These are phyloP conservation scores for Cerioporus squamosus DNA, from an alignment of 1,284 basidiomycete genomes.

Conservation along the genomic window DNA sequence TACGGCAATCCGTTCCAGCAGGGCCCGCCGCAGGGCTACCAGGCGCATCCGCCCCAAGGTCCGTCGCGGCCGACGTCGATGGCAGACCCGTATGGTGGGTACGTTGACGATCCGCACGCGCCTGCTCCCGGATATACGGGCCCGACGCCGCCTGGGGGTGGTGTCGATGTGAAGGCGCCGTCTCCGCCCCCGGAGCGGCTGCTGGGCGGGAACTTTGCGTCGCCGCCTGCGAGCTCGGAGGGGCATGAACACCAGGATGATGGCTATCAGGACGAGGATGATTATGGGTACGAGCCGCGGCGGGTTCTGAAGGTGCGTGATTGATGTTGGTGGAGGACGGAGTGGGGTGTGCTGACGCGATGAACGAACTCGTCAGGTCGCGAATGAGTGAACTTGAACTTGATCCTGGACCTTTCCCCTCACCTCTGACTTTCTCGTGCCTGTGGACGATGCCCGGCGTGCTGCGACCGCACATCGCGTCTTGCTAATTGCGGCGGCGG, in stretches of 20 bases:
- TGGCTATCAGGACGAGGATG: conserved; percentile 42
- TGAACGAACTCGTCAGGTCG: no score
- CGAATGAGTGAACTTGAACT: conserved; percentile 19
- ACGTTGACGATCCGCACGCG: conserved; percentile 16
- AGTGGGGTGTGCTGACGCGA: no score
- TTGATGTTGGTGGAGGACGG: no score
- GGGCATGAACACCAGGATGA: conserved; percentile 33
- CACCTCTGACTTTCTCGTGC: not conserved
- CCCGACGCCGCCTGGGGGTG: conserved; percentile 6
- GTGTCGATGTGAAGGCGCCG: conserved; percentile 15
- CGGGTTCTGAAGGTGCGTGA: conserved; percentile 51
- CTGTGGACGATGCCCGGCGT: conserved; percentile 8
- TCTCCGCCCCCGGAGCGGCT: conserved; percentile 16
- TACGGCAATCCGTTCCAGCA: conserved; percentile 18
- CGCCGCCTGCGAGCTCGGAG: conserved; percentile 33
- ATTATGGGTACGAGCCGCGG: conserved; percentile 40
- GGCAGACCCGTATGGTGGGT: conserved; percentile 27
- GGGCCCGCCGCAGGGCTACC: conserved; percentile 14
- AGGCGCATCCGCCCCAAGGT: conserved; percentile 1
- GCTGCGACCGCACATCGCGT: not conserved
- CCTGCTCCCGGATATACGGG: conserved; percentile 9
- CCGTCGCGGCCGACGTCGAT: conserved; percentile 20
- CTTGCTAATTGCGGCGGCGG: not conserved
- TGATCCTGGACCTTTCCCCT: not conserved
- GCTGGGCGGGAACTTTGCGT: conserved; percentile 29